phyloP scores from a whole-genome alignment of 805 yeast species.

The Barnettozyma pratensis region DNA sequence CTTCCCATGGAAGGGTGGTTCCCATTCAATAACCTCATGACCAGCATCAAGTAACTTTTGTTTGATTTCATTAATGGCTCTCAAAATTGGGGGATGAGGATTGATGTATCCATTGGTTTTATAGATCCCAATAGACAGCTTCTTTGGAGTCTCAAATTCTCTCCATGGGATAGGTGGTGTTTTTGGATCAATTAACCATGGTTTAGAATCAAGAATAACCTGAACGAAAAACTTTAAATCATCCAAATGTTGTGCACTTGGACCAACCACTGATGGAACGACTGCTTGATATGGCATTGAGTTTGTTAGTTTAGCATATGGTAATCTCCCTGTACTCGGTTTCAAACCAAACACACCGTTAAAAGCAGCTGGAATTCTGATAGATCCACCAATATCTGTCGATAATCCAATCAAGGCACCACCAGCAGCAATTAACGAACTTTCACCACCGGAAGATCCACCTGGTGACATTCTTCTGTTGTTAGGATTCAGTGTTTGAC shows the following conservation, averaged over 20 bases:
- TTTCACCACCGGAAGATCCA: conserved; percentile 71
- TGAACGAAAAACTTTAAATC: conserved; percentile 67
- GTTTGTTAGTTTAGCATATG: conserved; percentile 22
- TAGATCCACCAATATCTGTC: conserved; percentile 68
- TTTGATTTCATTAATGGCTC: conserved; percentile 35
- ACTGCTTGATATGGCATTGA: conserved; percentile 26
- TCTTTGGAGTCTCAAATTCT: conserved; percentile 21
- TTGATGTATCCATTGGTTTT: conserved; percentile 35
- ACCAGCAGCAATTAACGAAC: conserved; percentile 50
- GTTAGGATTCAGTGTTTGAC: conserved; percentile 51
- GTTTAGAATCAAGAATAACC: conserved; percentile 39
- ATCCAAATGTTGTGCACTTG: conserved; percentile 54
- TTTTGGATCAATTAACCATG: conserved; percentile 53
- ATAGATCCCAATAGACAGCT: conserved; percentile 41
- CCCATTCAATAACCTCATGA: conserved; percentile 38
- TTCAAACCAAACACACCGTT: conserved; percentile 55
- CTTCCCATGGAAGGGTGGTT: conserved; percentile 27
- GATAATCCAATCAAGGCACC: conserved; percentile 61
- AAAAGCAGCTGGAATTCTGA: conserved; percentile 63
- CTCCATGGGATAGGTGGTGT: conserved; percentile 49
- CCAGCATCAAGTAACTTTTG: conserved; percentile 30
- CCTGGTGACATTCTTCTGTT: conserved; percentile 58
- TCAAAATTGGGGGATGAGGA: conserved; percentile 51
- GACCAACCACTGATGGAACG: conserved; percentile 65
- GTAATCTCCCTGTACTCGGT: conserved; percentile 51